Conservation (phyloP, 2,329 filamentous ascomycete genomes). For the Thielaviopsis euricoi region DNA sequence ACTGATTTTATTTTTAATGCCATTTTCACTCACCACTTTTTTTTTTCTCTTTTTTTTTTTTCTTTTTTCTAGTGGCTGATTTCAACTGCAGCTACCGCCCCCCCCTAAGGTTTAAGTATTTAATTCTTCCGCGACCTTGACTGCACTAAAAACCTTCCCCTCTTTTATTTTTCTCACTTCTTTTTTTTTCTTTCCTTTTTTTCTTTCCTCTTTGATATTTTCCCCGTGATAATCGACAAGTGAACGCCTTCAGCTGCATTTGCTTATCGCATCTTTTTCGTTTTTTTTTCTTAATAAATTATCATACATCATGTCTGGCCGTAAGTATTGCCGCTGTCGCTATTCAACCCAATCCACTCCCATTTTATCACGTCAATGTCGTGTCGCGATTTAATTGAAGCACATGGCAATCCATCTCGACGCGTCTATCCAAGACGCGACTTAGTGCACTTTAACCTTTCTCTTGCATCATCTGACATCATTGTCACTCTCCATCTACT, state of each 20-base stretch:
- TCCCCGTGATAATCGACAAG: not conserved
- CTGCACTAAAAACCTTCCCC: constrained; percentile 1
- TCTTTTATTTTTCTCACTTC: constrained; percentile 2
- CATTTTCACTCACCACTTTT: not conserved
- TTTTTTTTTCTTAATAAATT: not conserved
- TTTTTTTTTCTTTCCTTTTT: constrained; percentile 3
- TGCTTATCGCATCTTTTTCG: not conserved
- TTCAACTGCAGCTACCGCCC: not conserved
- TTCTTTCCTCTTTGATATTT: not conserved
- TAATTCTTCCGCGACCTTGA: not conserved
- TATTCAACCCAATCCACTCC: not conserved
- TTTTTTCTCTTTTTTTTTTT: not conserved
- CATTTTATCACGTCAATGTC: not conserved
- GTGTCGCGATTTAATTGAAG: constrained; percentile 5
- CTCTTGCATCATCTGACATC: not conserved
- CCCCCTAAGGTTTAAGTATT: constrained; percentile 11
- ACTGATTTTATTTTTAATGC: no score
- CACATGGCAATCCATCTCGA: constrained; percentile 46
- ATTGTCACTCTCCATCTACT: not conserved
- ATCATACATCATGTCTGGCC: constrained; percentile 13
- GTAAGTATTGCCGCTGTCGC: constrained; percentile 7
- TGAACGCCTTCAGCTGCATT: not conserved
- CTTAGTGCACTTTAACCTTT: constrained; percentile 21
- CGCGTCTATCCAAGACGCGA: constrained; percentile 98
- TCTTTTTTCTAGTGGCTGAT: constrained; percentile 3